Evolutionary conservation across 305 asterid species (phyloP), one percentile per base, ranked within the genome.

Genomic region (Striga hermonthica): DNA sequence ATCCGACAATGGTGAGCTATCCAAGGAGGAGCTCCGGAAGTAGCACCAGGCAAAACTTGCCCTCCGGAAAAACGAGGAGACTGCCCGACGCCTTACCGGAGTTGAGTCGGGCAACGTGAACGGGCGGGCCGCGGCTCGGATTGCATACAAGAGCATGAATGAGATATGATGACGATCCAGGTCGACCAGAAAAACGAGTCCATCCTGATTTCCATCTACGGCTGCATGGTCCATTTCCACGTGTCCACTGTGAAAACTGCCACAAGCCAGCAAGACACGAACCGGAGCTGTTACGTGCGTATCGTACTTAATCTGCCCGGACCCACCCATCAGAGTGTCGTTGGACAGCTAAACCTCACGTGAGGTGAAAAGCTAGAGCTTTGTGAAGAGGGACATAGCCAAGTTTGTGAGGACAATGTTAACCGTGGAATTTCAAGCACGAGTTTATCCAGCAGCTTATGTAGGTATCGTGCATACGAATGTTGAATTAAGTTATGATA

Each of bases 11-110:
- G 82, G 80, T 34, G 95, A 87, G 74, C 56, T 84, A 16, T 81
- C 91, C 0, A 86, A 84, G n/a, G n/a, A n/a, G n/a, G n/a, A n/a
- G n/a, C n/a, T n/a, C n/a, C n/a, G n/a, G n/a, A n/a, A n/a, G n/a
- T 95, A 80, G 77, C 91, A 88, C 62, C 96, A 86, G 74, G 90
- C 89, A 1, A 84, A 73, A 74, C 91, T 88, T 49, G 90, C 94
- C 58, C 89, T 67, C 77, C 86, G n/a, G n/a, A n/a, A 86, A 75
- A 88, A 79, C 63, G 95, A 84, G 60, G 95, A 88, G 75, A 88
- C 86, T 72, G 88, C 87, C 6, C 65, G 83, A 12, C 78, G 94
- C 7, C 96, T 88, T 75, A 84, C 96, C 52, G 91, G 94, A 4
- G 63, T 57, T 15, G 63, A 12, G 7, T 38, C 63, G 4, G 41